Percentiles rank a stretch among this genome's conserved stretches.
These are phyloP conservation scores for Oryza punctata DNA, from an alignment of 176 grass and related monocot species.

Conservation along the genomic window DNA sequence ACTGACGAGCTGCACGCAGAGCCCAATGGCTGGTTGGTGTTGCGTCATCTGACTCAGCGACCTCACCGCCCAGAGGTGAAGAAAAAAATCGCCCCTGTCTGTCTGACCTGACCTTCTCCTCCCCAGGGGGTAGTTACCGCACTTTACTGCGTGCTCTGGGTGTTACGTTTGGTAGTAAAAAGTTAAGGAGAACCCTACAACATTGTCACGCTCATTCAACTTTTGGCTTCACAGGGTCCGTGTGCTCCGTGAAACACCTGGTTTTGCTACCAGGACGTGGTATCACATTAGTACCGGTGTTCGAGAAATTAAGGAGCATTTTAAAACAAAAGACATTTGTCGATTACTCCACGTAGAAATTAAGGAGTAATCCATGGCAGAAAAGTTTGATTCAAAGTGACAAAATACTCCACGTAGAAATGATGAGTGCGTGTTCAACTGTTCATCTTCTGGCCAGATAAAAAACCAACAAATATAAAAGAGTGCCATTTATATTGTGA, in stretches of 20 bases:
- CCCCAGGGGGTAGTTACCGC: neutral
- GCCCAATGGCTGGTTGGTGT: neutral
- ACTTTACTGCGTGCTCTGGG: slow-evolving; percentile 35
- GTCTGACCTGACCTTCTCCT: neutral
- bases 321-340: too few relatives aligned
- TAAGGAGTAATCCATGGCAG: too few relatives aligned
- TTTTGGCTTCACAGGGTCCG: too few relatives aligned
- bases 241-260: neutral
- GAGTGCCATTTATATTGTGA: neutral
- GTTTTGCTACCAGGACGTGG: neutral
- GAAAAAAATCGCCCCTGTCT: neutral
- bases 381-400: too few relatives aligned
- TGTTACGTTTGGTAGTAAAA: slow-evolving; percentile 37
- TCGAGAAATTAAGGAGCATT: too few relatives aligned
- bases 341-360: too few relatives aligned
- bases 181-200: neutral
- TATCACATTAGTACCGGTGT: too few relatives aligned
- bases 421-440: too few relatives aligned
- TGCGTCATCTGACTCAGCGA: slow-evolving; percentile 41
- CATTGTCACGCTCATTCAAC: neutral
- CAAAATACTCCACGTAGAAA: too few relatives aligned
- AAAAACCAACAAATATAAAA: neutral
- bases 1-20: neutral
- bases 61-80: neutral
- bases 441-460: neutral